These are phyloP conservation scores for Paraconiothyrium sp. DNA, from an alignment of 2,329 filamentous ascomycete genomes.

Conservation along the genomic window DNA sequence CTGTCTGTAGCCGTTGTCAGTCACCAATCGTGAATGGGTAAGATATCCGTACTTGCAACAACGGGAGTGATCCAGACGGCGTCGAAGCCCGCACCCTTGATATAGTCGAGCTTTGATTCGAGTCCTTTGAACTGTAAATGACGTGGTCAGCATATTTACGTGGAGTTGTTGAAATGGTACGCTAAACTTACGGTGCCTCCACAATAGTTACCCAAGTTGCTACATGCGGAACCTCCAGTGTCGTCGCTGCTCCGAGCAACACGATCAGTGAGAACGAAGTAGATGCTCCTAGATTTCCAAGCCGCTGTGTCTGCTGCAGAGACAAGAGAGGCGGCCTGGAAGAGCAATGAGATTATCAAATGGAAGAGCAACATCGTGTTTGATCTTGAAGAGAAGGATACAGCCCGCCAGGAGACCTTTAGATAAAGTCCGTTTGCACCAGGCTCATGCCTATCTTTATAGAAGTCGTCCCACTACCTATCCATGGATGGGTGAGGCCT, in stretches of 20 bases:
- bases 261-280: conserved; percentile 49
- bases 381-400: neutral
- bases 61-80: conserved; percentile 59
- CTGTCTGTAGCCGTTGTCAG: conserved; percentile 36
- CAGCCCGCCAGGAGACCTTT: neutral
- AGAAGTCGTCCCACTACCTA: neutral
- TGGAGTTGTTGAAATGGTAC: neutral
- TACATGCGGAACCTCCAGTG: conserved; percentile 41
- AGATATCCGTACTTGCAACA: conserved; percentile 39
- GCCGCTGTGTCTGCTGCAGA: conserved; percentile 42
- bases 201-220: conserved; percentile 54
- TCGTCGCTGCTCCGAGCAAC: conserved; percentile 46
- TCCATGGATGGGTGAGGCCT: neutral
- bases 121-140: conserved; percentile 55
- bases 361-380: conserved; percentile 27
- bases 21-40: conserved; percentile 28
- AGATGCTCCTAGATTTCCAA: conserved; percentile 51
- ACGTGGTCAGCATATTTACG: neutral
- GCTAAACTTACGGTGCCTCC: conserved; percentile 53
- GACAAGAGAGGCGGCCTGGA: conserved; percentile 31
- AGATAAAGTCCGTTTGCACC: neutral
- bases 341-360: conserved; percentile 24
- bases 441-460: conserved; percentile 4
- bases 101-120: conserved; percentile 61
- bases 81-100: conserved; percentile 60